Evolutionary conservation across 371 early-diverging fungal species (phyloP), one percentile per base, ranked within the genome.

Genomic region (Cokeromyces recurvatus): DNA sequence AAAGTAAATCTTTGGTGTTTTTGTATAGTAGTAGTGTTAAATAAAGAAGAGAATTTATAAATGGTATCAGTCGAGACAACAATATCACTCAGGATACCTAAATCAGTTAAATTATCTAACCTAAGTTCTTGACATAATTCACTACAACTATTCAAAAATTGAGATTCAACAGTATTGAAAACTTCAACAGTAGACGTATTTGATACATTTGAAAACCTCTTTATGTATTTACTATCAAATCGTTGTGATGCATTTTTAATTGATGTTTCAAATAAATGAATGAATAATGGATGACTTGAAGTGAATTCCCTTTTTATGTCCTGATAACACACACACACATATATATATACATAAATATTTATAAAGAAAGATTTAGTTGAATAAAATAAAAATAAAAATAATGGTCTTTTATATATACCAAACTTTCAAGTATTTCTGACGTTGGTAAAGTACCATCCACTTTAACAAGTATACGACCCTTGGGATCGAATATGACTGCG

Each of bases 361-460:
- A n/a, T n/a, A n/a, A n/a, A n/a, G n/a, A n/a, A n/a, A n/a, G n/a
- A n/a, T n/a, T n/a, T n/a, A n/a, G n/a, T n/a, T n/a, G n/a, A n/a
- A n/a, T n/a, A n/a, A n/a, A n/a, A n/a, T n/a, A n/a, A n/a, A n/a
- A n/a, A n/a, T n/a, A n/a, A n/a, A n/a, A n/a, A n/a, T n/a, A n/a
- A n/a, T n/a, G n/a, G n/a, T n/a, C n/a, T n/a, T n/a, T n/a, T n/a
- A n/a, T n/a, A n/a, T n/a, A n/a, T n/a, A n/a, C n/a, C n/a, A n/a
- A n/a, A n/a, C n/a, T n/a, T n/a, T n/a, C n/a, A n/a, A n/a, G n/a
- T n/a, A n/a, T n/a, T n/a, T n/a, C n/a, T n/a, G 62, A 48, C 53
- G 51, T 66, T 0, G 75, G 75, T 14, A 71, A 48, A 5, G 62
- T 56, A 25, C 75, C 75, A 48, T 71, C 75, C 2, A 61, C 48